Evolutionary conservation across 2,329 filamentous ascomycete species (phyloP).

Genomic region (Phialemonium atrogriseum): DNA sequence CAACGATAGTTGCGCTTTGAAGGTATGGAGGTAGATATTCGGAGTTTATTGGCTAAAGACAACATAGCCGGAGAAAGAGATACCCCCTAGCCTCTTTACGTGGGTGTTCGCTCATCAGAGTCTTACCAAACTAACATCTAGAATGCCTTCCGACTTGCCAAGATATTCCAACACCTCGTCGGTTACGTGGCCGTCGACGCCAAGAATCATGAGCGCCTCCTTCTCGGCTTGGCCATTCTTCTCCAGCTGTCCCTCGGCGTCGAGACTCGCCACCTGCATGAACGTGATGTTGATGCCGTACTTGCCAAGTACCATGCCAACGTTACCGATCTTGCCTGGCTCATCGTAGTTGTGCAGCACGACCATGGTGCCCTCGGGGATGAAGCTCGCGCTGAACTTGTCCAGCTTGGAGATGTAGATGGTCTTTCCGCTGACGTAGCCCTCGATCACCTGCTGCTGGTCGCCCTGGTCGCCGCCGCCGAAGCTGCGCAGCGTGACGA

Average conservation of each 20-base stretch:
- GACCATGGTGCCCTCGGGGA: constrained; percentile 65
- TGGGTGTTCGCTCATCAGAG: constrained; percentile 21
- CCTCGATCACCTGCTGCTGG: constrained; percentile 46
- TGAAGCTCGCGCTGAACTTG: constrained; percentile 65
- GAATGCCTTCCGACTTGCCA: constrained; percentile 40
- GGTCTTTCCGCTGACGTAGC: constrained; percentile 55
- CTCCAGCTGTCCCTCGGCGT: constrained; percentile 23
- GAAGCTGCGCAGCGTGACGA: constrained; percentile 55
- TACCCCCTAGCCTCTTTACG: too few species aligned
- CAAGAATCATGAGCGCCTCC: constrained; percentile 77
- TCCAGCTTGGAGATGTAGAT: constrained; percentile 66
- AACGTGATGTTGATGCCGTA: constrained; percentile 71
- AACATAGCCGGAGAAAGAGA: too few species aligned
- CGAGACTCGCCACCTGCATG: constrained; percentile 63
- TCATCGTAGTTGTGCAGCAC: constrained; percentile 76
- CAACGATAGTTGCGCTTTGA: too few species aligned
- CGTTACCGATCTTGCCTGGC: constrained; percentile 74
- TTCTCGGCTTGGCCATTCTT: constrained; percentile 23
- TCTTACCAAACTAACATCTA: constrained; percentile 45
- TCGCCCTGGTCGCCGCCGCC: constrained; percentile 12
- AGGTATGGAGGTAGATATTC: too few species aligned
- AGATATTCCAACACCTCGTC: constrained; percentile 44
- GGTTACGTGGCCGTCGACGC: constrained; percentile 58
- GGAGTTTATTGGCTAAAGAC: too few species aligned
- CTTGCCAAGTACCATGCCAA: constrained; percentile 61